Percentiles rank a stretch among this genome's conserved stretches.
phyloP scores from a whole-genome alignment of 148 eudicot species.

The Simmondsia chinensis region DNA sequence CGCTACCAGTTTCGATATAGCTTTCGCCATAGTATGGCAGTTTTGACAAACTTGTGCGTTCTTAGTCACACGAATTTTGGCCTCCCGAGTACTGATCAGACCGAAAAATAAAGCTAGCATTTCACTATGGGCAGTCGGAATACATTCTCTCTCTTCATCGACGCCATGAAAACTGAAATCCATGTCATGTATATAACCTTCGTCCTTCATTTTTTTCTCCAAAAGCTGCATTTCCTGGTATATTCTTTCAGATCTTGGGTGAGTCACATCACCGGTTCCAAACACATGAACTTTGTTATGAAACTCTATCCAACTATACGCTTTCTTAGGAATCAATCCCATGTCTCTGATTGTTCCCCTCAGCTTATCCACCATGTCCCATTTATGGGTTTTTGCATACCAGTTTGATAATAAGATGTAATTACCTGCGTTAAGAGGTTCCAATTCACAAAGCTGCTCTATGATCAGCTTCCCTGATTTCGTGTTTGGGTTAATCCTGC shows the following conservation, averaged over 20 bases:
- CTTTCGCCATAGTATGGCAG: constrained; percentile 43
- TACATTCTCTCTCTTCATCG: constrained; percentile 52
- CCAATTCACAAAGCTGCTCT: constrained; percentile 42
- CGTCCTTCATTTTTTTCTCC: constrained; percentile 29
- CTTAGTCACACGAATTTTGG: constrained; percentile 44
- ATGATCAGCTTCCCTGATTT: constrained; percentile 31
- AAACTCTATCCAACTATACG: constrained; percentile 72
- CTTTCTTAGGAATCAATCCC: constrained; percentile 42
- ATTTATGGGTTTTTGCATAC: constrained; percentile 35
- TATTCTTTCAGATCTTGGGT: constrained; percentile 48
- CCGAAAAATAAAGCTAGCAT: constrained; percentile 61
- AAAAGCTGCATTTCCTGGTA: constrained; percentile 37
- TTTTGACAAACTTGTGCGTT: constrained; percentile 43
- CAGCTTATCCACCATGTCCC: constrained; percentile 41
- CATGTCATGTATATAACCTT: constrained; percentile 13
- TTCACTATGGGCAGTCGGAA: constrained; percentile 44
- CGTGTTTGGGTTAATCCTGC: constrained; percentile 31
- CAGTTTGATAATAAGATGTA: constrained; percentile 40
- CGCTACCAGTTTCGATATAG: constrained; percentile 25
- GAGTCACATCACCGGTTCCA: constrained; percentile 60
- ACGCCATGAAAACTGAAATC: constrained; percentile 57
- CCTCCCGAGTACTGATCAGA: constrained; percentile 31
- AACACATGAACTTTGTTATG: constrained; percentile 62
- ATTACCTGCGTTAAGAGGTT: constrained; percentile 47
- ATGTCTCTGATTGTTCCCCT: constrained; percentile 36